Conservation (phyloP, 2,329 filamentous ascomycete species). For the Aspergillus uvarum region DNA sequence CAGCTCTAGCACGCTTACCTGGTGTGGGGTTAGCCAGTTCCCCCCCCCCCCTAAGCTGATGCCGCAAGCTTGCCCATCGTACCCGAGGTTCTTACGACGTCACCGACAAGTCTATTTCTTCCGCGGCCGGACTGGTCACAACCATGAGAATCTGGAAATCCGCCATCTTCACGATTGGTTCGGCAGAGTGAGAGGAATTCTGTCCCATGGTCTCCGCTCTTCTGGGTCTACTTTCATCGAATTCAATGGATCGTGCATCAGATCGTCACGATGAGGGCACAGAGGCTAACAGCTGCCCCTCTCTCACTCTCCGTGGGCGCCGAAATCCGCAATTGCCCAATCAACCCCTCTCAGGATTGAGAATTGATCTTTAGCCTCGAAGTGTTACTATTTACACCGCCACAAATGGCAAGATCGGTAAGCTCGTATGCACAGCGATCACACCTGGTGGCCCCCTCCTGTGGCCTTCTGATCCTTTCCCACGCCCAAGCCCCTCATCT, state of each 20-base stretch:
- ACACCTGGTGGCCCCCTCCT: conserved; percentile 7
- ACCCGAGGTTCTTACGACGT: conserved; percentile 8
- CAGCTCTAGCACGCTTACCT: background rate
- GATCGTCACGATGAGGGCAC: background rate
- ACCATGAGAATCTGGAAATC: background rate
- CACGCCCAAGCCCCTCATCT: conserved; percentile 15
- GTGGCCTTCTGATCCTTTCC: conserved; percentile 9
- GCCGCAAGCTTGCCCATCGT: conserved; percentile 2
- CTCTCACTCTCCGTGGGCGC: conserved; percentile 1
- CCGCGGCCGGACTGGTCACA: conserved; percentile 3
- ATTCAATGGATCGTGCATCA: conserved; percentile 9
- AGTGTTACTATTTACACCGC: conserved; percentile 8
- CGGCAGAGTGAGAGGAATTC: background rate
- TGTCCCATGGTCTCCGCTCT: background rate
- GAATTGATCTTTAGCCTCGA: background rate
- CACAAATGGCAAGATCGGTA: conserved; percentile 5
- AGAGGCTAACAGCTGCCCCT: background rate
- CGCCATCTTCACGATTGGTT: background rate
- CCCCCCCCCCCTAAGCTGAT: background rate
- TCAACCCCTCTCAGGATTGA: background rate
- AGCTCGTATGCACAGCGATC: conserved; percentile 7
- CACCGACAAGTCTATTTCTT: conserved; percentile 3
- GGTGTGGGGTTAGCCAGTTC: background rate
- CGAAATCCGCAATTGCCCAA: conserved; percentile 1
- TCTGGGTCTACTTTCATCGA: background rate